Conservation (phyloP, 805 yeast species). For the Teunomyces gatunensis region DNA sequence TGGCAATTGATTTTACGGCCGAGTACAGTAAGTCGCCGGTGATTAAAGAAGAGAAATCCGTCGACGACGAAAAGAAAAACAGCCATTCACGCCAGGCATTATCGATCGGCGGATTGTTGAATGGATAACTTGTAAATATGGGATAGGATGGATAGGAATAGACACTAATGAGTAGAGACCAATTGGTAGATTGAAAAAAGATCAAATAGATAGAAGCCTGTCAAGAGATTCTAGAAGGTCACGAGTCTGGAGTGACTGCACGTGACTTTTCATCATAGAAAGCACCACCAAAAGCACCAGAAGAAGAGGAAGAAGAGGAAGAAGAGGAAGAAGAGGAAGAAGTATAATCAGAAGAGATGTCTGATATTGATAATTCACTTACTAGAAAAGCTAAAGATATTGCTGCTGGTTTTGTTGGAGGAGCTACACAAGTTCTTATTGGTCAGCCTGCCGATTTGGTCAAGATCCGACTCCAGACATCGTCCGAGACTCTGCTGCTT, state of each 20-base stretch:
- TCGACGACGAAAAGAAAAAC: conserved; percentile 11
- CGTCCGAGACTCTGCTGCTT: conserved; percentile 27
- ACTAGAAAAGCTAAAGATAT: conserved; percentile 40
- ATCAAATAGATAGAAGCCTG: no score
- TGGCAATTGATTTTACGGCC: conserved; percentile 29
- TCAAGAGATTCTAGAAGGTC: no score
- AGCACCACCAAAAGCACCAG: not conserved
- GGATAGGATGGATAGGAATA: not conserved
- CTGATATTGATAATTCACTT: conserved; percentile 32
- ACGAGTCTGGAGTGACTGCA: not conserved
- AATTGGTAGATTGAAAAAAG: no score
- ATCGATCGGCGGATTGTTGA: conserved; percentile 42
- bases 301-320: not conserved
- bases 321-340: not conserved
- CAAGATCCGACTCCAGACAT: conserved; percentile 42
- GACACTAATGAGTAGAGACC: no score
- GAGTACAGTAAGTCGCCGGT: conserved; percentile 10
- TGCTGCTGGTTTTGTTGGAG: conserved; percentile 46
- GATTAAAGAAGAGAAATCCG: conserved; percentile 5
- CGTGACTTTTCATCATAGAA: conserved; percentile 8
- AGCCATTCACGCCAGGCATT: conserved; percentile 19
- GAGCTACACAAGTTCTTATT: conserved; percentile 46
- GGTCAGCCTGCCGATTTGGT: conserved; percentile 49
- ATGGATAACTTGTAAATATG: conserved; percentile 15
- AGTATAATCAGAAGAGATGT: not conserved